These are phyloP conservation scores for Catunica adiposa DNA, from an alignment of 2,329 filamentous ascomycete species.

Conservation along the genomic window DNA sequence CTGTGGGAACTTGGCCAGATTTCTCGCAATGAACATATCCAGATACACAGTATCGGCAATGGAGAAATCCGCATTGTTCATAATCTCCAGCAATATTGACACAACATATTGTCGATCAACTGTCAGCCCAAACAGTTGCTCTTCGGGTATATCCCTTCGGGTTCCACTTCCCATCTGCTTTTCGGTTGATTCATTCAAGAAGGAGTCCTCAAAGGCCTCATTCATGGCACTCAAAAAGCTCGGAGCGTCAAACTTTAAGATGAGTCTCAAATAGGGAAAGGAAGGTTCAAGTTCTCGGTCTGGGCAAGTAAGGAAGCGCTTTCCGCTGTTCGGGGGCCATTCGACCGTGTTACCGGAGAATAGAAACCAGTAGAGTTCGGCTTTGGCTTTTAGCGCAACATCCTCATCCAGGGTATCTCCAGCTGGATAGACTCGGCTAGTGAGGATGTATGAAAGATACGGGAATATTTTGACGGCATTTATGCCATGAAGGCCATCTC, in stretches of 20 bases:
- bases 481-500: conserved; percentile 42
- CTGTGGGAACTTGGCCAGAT: conserved; percentile 89
- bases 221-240: conserved; percentile 92
- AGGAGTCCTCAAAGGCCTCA: conserved; percentile 90
- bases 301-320: conserved; percentile 44
- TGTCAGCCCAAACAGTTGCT: conserved; percentile 50
- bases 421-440: conserved; percentile 79
- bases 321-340: conserved; percentile 53
- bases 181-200: conserved; percentile 66
- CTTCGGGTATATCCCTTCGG: conserved; percentile 39
- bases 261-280: conserved; percentile 69
- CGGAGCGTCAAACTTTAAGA: conserved; percentile 75
- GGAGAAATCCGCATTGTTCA: conserved; percentile 62
- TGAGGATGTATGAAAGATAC: conserved; percentile 82
- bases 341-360: conserved; percentile 67
- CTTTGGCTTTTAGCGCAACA: conserved; percentile 62
- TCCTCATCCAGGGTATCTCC: conserved; percentile 57
- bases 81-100: conserved; percentile 78
- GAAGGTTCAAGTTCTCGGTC: conserved; percentile 46
- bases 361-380: conserved; percentile 79
- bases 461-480: conserved; percentile 86
- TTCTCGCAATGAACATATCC: conserved; percentile 96
- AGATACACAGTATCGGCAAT: conserved; percentile 78
- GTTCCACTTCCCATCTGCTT: conserved; percentile 37
- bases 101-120: conserved; percentile 87